A percentile compares a stretch with the other conserved stretches of the same genome.
phyloP scores from a whole-genome alignment of 2,329 filamentous ascomycete genomes.

The Aspergillus puulaauensis region DNA sequence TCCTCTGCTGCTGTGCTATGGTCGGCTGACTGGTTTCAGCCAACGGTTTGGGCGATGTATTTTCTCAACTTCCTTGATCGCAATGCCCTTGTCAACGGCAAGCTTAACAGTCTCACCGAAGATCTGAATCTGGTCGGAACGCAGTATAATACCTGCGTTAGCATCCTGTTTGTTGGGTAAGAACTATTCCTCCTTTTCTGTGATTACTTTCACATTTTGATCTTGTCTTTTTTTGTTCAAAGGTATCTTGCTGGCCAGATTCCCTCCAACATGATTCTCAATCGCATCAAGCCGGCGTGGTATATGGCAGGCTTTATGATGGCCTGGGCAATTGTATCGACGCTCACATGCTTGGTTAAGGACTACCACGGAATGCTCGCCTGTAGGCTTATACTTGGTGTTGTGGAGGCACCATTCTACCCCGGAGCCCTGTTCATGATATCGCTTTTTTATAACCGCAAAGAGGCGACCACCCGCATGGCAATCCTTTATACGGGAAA shows the following conservation, averaged over 20 bases:
- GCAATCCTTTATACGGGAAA: constrained; percentile 39
- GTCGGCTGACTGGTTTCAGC: background rate
- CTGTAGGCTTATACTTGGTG: constrained; percentile 40
- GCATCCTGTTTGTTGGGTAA: constrained; percentile 43
- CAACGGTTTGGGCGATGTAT: constrained; percentile 18
- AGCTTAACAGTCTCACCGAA: constrained; percentile 10
- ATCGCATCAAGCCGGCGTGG: constrained; percentile 31
- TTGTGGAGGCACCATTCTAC: constrained; percentile 49
- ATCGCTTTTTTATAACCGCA: constrained; percentile 66
- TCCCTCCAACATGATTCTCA: constrained; percentile 44
- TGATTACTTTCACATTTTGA: constrained; percentile 7
- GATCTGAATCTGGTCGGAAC: constrained; percentile 46
- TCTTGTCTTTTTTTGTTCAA: background rate
- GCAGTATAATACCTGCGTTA: constrained; percentile 48
- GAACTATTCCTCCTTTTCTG: background rate
- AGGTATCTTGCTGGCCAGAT: constrained; percentile 30
- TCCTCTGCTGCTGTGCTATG: background rate
- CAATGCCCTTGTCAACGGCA: constrained; percentile 22
- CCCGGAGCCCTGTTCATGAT: constrained; percentile 64
- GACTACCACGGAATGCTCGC: constrained; percentile 16
- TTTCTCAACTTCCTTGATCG: constrained; percentile 24
- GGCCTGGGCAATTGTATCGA: constrained; percentile 18
- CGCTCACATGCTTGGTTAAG: constrained; percentile 12
- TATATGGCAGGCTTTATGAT: constrained; percentile 19
- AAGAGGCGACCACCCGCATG: constrained; percentile 45